Percentiles rank a stretch among this genome's conserved stretches.
Conservation (phyloP, 371 early-diverging fungal species). For the Fennellomyces sp. region DNA sequence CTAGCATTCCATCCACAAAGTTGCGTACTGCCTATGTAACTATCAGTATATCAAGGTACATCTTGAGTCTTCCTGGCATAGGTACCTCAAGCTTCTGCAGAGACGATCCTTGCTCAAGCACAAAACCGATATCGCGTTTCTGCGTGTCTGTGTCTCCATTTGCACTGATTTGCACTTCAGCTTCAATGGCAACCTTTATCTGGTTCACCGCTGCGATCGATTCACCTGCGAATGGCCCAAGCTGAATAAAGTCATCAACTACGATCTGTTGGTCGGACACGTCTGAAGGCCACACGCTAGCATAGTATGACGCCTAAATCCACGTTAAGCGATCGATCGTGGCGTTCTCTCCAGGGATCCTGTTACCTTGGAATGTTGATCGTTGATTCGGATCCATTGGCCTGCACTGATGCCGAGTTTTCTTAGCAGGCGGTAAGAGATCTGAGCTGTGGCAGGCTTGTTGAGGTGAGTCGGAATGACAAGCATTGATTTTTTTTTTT, state of each 20-base stretch:
- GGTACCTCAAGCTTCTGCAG: constrained; percentile 26
- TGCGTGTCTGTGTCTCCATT: constrained; percentile 23
- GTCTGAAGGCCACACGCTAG: constrained; percentile 34
- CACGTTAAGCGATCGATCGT: not conserved
- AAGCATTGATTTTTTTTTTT: too few species aligned
- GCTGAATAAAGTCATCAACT: constrained; percentile 13
- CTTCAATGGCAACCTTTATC: constrained; percentile 18
- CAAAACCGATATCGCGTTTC: constrained; percentile 25
- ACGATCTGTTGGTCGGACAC: constrained; percentile 15
- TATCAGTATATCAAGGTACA: not conserved
- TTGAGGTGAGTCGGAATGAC: constrained; percentile 1
- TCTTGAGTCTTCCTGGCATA: not conserved
- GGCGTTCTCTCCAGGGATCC: not conserved
- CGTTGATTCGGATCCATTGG: constrained; percentile 22
- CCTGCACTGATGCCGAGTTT: constrained; percentile 16
- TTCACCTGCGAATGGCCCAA: not conserved
- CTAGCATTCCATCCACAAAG: constrained; percentile 19
- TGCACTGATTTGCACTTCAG: constrained; percentile 8
- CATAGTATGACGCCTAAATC: constrained; percentile 25
- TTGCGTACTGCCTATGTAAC: constrained; percentile 15
- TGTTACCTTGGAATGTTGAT: not conserved
- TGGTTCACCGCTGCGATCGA: constrained; percentile 15
- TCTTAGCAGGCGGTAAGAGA: constrained; percentile 17
- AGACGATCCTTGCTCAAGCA: constrained; percentile 22
- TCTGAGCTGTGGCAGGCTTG: constrained; percentile 28